Percentiles rank a stretch among this genome's conserved stretches.
Evolutionary conservation across 768 basidiomycete genomes (phyloP).

Genomic region (Kwoniella bestiolae): DNA sequence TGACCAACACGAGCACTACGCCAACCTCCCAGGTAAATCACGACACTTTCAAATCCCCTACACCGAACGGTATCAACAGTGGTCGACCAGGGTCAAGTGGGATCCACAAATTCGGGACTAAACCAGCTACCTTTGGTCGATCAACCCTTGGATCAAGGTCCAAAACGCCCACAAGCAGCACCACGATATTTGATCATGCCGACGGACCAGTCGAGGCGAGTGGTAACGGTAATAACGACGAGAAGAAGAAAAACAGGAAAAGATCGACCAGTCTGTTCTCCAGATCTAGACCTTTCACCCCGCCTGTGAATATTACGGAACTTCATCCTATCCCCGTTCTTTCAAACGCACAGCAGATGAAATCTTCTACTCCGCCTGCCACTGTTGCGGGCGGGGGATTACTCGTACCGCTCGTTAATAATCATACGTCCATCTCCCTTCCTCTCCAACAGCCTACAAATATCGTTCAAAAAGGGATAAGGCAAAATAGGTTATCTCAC

Average conservation of each 20-base stretch:
- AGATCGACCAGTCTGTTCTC: conserved; percentile 32
- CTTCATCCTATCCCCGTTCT: conserved; percentile 24
- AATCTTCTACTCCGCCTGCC: conserved; percentile 3
- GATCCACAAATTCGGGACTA: conserved; percentile 26
- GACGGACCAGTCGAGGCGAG: too few species aligned
- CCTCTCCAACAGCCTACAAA: conserved; percentile 1
- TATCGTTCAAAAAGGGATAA: conserved; percentile 3
- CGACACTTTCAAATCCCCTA: neutral
- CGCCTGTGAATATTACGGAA: conserved; percentile 29
- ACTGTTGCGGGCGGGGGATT: neutral
- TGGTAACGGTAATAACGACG: too few species aligned
- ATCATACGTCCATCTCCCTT: conserved; percentile 11
- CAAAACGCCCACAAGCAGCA: conserved; percentile 1
- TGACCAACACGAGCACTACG: neutral
- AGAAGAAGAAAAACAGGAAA: conserved; percentile 22
- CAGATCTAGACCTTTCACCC: conserved; percentile 34
- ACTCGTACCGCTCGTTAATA: neutral
- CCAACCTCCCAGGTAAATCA: neutral
- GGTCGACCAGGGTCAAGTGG: conserved; percentile 2
- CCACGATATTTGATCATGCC: neutral
- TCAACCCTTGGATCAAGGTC: conserved; percentile 7
- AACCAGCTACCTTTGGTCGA: conserved; percentile 10
- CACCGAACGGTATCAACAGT: neutral
- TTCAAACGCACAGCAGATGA: neutral
- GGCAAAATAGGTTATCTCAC: neutral